Evolutionary conservation across 257 asterid species (phyloP), one percentile per base, ranked within the genome.

Genomic region (Ligustrum vulgare): DNA sequence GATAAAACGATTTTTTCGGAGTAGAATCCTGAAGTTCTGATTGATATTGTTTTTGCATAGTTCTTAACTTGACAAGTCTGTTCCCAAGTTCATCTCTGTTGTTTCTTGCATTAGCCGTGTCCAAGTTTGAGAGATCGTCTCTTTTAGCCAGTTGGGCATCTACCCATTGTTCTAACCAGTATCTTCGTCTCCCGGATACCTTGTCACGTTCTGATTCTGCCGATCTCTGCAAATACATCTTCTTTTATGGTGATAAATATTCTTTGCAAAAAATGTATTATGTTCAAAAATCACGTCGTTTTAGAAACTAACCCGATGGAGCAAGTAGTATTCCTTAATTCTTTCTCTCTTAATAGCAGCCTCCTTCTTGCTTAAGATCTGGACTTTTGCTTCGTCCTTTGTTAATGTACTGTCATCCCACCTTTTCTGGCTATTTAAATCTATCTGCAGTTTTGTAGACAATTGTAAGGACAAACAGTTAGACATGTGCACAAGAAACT

Each of bases 111-210:
- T 82, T 80, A 12, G 70, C 75, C 62, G 73, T 73, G 16, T 80
- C 87, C 74, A 81, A 58, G 69, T 79, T 87, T 45, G 75, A 47
- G 18, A 79, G 80, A 72, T 80, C 85, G 13, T 87, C 89, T 81
- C 83, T 73, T 84, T 89, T 93, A 1, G 96, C 89, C 65, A 94
- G 86, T 83, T 89, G 98, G 47, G 88, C 84, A 49, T 92, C 98
- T 65, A 93, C 94, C 98, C 98, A 93, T 82, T 91, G 91, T 68
- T 91, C 96, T 82, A 93, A 79, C 98, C 98, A 93, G 72, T 89
- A 89, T 81, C 90, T 80, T 74, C 89, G 87, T 68, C 89, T 91
- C 64, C 83, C 88, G 28, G 76, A 77, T 49, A 67, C 84, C 82
- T 78, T 87, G 78, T 82, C 87, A 4, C 91, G 87, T 58, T 93